A percentile compares a stretch with the other conserved stretches of the same genome.
phyloP scores from a whole-genome alignment of 106 monocot species.

The Apostasia shenzhenica region DNA sequence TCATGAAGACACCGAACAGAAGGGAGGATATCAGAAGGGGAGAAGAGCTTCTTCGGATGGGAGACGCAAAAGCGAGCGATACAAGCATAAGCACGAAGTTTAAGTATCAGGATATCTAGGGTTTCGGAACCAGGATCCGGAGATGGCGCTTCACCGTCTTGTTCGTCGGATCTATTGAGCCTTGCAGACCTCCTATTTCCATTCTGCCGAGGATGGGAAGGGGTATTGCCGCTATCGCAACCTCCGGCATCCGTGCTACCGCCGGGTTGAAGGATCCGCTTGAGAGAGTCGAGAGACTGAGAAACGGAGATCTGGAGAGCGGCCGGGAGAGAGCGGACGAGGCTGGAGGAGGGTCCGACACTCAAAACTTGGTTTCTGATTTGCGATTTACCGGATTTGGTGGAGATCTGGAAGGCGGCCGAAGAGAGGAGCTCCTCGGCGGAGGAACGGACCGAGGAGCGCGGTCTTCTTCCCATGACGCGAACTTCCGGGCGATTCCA shows the following conservation, averaged over 20 bases:
- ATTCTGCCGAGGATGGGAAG: constrained; percentile 37
- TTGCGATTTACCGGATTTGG: constrained; percentile 42
- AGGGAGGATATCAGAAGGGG: constrained; percentile 40
- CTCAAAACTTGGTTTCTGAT: constrained; percentile 59
- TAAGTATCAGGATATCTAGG: constrained; percentile 17
- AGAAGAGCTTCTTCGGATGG: constrained; percentile 58
- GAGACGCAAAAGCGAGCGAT: constrained; percentile 44
- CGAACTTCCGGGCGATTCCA: neutral
- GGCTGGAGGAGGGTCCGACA: constrained; percentile 33
- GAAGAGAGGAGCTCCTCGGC: constrained; percentile 53
- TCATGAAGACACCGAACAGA: constrained; percentile 58
- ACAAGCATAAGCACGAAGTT: constrained; percentile 40
- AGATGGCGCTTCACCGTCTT: neutral
- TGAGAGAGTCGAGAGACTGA: constrained; percentile 36
- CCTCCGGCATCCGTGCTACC: neutral
- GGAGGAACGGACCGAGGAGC: constrained; percentile 22
- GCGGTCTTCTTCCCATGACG: constrained; percentile 25
- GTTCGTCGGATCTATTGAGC: neutral
- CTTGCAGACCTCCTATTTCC: constrained; percentile 19
- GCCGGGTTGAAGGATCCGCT: constrained; percentile 9
- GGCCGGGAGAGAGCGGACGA: constrained; percentile 54
- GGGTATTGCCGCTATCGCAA: neutral
- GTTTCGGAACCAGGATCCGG: constrained; percentile 7
- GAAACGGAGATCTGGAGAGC: constrained; percentile 40
- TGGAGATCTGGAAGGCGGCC: constrained; percentile 20